Percentiles rank a stretch among this genome's conserved stretches.
Conservation (phyloP, 208 protist species). For the Leishmania amazonensis region DNA sequence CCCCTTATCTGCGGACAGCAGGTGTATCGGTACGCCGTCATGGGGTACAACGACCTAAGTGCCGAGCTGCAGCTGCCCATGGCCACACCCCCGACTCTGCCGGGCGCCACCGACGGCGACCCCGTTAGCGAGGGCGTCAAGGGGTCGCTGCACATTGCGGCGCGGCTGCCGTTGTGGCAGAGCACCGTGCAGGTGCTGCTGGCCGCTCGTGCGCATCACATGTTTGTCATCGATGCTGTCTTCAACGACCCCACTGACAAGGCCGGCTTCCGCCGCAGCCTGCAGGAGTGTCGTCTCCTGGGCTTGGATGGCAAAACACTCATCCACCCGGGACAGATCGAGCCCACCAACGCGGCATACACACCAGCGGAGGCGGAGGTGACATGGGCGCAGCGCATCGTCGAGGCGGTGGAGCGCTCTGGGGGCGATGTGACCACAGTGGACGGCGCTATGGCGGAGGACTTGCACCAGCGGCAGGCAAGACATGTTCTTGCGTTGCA, state of each 20-base stretch:
- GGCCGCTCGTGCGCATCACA: constrained; percentile 59
- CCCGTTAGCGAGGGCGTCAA: constrained; percentile 12
- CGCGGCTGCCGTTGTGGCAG: constrained; percentile 53
- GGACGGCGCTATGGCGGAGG: constrained; percentile 69
- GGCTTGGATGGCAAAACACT: constrained; percentile 85
- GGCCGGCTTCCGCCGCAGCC: constrained; percentile 58
- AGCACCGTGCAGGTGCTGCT: constrained; percentile 63
- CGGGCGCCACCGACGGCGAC: background rate
- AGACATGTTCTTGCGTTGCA: constrained; percentile 39
- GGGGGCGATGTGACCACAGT: constrained; percentile 44
- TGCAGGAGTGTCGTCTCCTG: constrained; percentile 54
- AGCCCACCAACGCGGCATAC: constrained; percentile 65
- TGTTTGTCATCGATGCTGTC: constrained; percentile 75
- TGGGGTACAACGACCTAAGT: constrained; percentile 66
- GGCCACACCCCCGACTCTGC: constrained; percentile 8
- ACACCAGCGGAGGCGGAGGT: constrained; percentile 60
- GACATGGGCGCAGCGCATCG: constrained; percentile 61
- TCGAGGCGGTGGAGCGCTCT: constrained; percentile 33
- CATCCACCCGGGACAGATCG: constrained; percentile 71
- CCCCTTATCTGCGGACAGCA: constrained; percentile 60
- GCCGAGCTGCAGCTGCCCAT: constrained; percentile 53
- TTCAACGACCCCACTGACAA: constrained; percentile 79
- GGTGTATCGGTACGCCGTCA: constrained; percentile 73
- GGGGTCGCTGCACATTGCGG: constrained; percentile 26
- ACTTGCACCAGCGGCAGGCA: constrained; percentile 68